Conservation (phyloP, 2,329 filamentous ascomycete genomes). For the Dactylellina drechsleri region DNA sequence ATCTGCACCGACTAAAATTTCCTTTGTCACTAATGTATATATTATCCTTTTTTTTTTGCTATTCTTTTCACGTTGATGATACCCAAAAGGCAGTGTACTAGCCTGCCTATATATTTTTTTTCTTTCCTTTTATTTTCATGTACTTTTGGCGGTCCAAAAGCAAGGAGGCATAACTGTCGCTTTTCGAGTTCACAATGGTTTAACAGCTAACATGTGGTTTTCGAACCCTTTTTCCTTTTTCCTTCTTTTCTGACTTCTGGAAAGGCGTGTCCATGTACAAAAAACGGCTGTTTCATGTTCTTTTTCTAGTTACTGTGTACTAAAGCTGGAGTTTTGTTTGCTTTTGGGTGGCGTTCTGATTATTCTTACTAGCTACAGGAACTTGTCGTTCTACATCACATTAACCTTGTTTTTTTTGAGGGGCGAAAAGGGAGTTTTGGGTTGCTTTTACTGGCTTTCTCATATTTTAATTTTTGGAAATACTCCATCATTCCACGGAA, state of each 20-base stretch:
- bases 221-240: neutral
- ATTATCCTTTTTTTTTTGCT: slow-evolving; percentile 32
- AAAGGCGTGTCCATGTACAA: slow-evolving; percentile 38
- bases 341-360: slow-evolving; percentile 41
- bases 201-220: slow-evolving; percentile 50
- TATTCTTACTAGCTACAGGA: slow-evolving; percentile 8
- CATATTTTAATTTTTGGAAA: slow-evolving; percentile 8
- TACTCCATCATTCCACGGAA: slow-evolving; percentile 27
- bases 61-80: slow-evolving; percentile 34
- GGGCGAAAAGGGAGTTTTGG: slow-evolving; percentile 7
- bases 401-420: slow-evolving; percentile 4
- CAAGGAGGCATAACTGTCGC: slow-evolving; percentile 17
- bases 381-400: neutral
- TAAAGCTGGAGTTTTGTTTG: slow-evolving; percentile 40
- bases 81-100: slow-evolving; percentile 38
- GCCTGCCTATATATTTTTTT: slow-evolving; percentile 12
- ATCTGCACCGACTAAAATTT: slow-evolving; percentile 12
- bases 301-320: slow-evolving; percentile 1
- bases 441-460: neutral
- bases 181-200: slow-evolving; percentile 40
- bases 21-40: slow-evolving; percentile 33
- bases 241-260: neutral
- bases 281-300: slow-evolving; percentile 24
- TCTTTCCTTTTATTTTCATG: slow-evolving; percentile 11
- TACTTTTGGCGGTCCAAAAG: slow-evolving; percentile 23